Conservation (phyloP, 345 rosid genomes). For the Syzygium aqueum region DNA sequence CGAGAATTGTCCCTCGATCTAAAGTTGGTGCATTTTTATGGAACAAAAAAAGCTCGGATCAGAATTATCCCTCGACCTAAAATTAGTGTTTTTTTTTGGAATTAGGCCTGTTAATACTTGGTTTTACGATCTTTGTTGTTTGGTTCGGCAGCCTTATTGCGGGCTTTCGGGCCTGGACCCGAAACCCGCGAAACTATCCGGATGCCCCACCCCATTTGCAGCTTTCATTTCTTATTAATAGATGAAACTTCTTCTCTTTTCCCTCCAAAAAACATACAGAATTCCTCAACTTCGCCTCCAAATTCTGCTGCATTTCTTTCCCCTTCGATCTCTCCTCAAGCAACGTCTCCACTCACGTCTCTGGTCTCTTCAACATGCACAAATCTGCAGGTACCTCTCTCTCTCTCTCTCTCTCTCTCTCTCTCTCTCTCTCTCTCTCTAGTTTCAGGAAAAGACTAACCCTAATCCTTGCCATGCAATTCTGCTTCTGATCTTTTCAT, state of each 20-base stretch:
- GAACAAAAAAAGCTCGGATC: too few species aligned
- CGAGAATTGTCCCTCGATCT: too few species aligned
- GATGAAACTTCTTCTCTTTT: not conserved
- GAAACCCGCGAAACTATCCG: not conserved
- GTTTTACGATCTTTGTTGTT: not conserved
- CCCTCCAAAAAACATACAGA: not conserved
- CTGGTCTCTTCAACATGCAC: not conserved
- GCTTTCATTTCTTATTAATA: not conserved
- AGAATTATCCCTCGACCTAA: too few species aligned
- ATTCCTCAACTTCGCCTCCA: not conserved
- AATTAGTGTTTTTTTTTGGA: too few species aligned
- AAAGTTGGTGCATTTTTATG: too few species aligned
- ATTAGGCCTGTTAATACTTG: not conserved
- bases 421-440: not conserved
- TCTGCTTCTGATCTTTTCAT: not conserved
- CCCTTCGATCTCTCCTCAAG: not conserved
- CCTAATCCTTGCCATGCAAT: not conserved
- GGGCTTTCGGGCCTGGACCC: not conserved
- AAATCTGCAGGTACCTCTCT: constrained; percentile 2
- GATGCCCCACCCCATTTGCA: not conserved
- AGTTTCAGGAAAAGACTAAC: not conserved
- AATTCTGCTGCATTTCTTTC: not conserved
- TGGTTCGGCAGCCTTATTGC: not conserved
- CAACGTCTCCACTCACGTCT: not conserved
- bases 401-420: not conserved